Evolutionary conservation across 192 early-diverging fungal genomes (phyloP).

Genomic region (Borealophlyctis nickersoniae): DNA sequence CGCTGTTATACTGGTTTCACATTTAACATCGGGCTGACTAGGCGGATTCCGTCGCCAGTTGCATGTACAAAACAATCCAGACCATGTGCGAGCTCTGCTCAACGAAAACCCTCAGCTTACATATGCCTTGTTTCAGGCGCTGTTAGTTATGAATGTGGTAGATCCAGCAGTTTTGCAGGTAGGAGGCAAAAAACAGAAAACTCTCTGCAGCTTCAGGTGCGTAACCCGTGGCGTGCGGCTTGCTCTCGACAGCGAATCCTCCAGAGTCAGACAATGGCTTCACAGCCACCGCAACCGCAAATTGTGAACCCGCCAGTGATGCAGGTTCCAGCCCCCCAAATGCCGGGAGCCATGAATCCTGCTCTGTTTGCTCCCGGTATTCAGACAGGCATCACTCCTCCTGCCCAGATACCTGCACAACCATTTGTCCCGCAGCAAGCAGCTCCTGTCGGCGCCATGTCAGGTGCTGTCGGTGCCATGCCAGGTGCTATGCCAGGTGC

Average conservation of each 20-base stretch:
- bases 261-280: constrained; percentile 3
- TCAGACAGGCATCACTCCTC: no score
- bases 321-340: neutral
- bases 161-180: constrained; percentile 54
- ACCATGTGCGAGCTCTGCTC: constrained; percentile 67
- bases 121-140: constrained; percentile 80
- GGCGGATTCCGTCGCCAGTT: no score
- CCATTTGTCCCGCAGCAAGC: constrained; percentile 27
- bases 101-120: constrained; percentile 74
- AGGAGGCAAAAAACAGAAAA: neutral
- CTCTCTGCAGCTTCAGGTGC: neutral
- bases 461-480: neutral
- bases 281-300: neutral
- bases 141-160: constrained; percentile 75
- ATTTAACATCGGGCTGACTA: no score
- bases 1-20: no score
- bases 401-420: constrained; percentile 6
- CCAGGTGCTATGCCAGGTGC: neutral
- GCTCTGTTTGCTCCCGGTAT: no score
- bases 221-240: neutral
- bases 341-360: no score
- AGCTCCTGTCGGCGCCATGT: constrained; percentile 6
- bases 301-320: neutral
- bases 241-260: constrained; percentile 11
- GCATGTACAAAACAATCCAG: constrained; percentile 56